These are phyloP conservation scores for Lagenidium sp. DNA, from an alignment of 352 stramenopile genomes.

Conservation along the genomic window DNA sequence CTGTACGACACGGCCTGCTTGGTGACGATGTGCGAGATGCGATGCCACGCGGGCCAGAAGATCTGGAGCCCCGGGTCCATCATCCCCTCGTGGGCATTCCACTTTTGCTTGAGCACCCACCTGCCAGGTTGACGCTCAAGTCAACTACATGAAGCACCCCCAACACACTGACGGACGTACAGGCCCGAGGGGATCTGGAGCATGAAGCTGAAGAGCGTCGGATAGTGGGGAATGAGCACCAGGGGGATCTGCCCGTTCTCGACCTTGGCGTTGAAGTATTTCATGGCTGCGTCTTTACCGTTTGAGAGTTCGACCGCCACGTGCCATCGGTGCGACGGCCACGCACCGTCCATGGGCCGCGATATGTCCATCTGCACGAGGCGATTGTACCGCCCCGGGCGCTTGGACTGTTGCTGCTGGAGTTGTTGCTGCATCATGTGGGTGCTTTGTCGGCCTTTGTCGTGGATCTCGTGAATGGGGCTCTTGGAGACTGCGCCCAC, in stretches of 20 bases:
- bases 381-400: conserved; percentile 23
- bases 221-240: conserved; percentile 49
- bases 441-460: neutral
- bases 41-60: conserved; percentile 69
- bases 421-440: conserved; percentile 1
- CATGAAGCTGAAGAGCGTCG: conserved; percentile 40
- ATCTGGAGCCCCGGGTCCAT: conserved; percentile 72
- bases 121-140: neutral
- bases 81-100: conserved; percentile 71
- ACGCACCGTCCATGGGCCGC: conserved; percentile 35
- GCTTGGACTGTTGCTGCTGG: conserved; percentile 9
- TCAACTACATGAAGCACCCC: neutral
- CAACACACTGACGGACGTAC: conserved; percentile 14
- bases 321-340: no score
- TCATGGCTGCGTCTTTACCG: conserved; percentile 33
- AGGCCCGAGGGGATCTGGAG: conserved; percentile 58
- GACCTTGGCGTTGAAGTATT: conserved; percentile 42
- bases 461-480: no score
- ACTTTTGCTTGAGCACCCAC: conserved; percentile 82
- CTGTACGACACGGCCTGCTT: conserved; percentile 81
- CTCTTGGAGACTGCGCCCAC: no score
- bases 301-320: no score
- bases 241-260: conserved; percentile 53
- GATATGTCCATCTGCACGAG: conserved; percentile 45
- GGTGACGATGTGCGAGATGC: conserved; percentile 83